Conservation (phyloP, 345 rosid species). For the Erucastrum elatum region DNA sequence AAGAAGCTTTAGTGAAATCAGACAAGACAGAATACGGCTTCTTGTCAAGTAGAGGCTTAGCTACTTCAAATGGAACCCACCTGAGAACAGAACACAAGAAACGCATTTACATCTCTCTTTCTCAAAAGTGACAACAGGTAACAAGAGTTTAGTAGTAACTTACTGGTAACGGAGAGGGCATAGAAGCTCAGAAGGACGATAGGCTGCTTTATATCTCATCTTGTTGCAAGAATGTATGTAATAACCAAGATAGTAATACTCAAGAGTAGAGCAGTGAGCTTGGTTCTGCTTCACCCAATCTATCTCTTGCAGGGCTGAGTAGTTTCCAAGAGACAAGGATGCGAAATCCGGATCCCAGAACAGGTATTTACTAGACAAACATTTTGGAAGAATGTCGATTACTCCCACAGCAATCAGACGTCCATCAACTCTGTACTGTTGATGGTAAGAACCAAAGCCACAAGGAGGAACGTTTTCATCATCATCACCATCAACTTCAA, state of each 20-base stretch:
- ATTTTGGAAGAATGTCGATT: slow-evolving; percentile 81
- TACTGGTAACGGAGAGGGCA: slow-evolving; percentile 91
- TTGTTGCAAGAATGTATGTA: slow-evolving; percentile 93
- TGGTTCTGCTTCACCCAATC: slow-evolving; percentile 76
- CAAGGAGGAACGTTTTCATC: slow-evolving; percentile 67
- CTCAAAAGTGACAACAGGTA: not conserved
- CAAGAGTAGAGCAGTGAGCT: slow-evolving; percentile 67
- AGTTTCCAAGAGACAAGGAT: slow-evolving; percentile 77
- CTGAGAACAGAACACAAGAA: slow-evolving; percentile 46
- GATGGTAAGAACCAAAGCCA: slow-evolving; percentile 97
- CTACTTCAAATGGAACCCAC: slow-evolving; percentile 76
- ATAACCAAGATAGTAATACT: slow-evolving; percentile 92
- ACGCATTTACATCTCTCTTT: not conserved
- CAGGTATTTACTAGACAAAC: slow-evolving; percentile 89
- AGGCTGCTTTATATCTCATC: slow-evolving; percentile 97
- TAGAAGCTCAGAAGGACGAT: slow-evolving; percentile 87
- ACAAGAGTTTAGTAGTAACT: slow-evolving; percentile 31
- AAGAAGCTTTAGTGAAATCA: slow-evolving; percentile 43
- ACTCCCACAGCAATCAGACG: slow-evolving; percentile 90
- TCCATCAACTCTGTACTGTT: slow-evolving; percentile 79
- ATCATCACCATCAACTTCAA: slow-evolving; percentile 46
- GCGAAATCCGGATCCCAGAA: slow-evolving; percentile 98
- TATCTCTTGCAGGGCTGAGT: slow-evolving; percentile 87
- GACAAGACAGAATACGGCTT: slow-evolving; percentile 64
- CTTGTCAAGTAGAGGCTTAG: slow-evolving; percentile 74